These are phyloP conservation scores for Beauveria rudraprayagi DNA, from an alignment of 2,329 filamentous ascomycete species.

Conservation along the genomic window DNA sequence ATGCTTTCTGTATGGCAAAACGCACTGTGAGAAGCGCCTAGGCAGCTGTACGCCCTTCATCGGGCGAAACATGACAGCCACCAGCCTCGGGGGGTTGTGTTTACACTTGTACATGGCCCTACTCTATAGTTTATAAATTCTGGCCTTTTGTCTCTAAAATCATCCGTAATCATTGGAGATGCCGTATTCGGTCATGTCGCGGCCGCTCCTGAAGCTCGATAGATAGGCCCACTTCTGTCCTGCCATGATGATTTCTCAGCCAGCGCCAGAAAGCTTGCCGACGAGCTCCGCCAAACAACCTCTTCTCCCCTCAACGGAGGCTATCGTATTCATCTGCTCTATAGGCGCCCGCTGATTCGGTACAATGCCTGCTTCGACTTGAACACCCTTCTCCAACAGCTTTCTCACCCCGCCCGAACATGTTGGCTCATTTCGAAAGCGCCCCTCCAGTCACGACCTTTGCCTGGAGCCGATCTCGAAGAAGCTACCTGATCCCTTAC, in stretches of 20 bases:
- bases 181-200: not conserved
- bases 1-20: not conserved
- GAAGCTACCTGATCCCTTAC: slow-evolving; percentile 10
- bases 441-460: slow-evolving; percentile 27
- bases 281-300: slow-evolving; percentile 1
- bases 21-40: not conserved
- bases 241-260: slow-evolving; percentile 9
- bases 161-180: too few species aligned
- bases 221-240: slow-evolving; percentile 1
- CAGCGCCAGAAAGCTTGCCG: not conserved
- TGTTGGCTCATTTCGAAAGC: slow-evolving; percentile 31
- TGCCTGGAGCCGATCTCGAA: slow-evolving; percentile 26
- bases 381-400: not conserved
- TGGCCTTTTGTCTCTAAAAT: too few species aligned
- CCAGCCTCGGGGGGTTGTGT: not conserved
- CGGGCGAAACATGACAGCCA: not conserved
- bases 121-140: too few species aligned
- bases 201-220: not conserved
- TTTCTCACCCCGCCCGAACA: slow-evolving; percentile 23
- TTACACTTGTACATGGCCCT: not conserved
- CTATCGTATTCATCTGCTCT: not conserved
- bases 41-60: not conserved
- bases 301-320: not conserved
- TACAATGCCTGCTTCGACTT: slow-evolving; percentile 1
- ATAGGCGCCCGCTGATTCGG: not conserved